These are phyloP conservation scores for Aspergillus sp. DNA, from an alignment of 2,329 filamentous ascomycete genomes.

Conservation along the genomic window DNA sequence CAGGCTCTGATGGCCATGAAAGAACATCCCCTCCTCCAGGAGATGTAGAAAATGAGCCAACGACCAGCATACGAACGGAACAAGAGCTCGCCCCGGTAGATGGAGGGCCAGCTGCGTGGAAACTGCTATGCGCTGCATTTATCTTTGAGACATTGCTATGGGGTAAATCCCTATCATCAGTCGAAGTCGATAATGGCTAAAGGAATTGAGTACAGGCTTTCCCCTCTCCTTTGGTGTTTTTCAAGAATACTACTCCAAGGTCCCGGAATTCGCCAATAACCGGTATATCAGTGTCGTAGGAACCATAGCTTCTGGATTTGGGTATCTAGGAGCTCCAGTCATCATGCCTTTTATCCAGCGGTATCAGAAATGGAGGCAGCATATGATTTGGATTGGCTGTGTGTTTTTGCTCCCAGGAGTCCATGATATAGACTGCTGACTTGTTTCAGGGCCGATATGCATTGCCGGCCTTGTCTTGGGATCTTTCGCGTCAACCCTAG, in stretches of 20 bases:
- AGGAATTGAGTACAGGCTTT: conserved; percentile 22
- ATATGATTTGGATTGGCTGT: conserved; percentile 11
- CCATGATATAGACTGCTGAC: background rate
- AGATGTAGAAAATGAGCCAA: background rate
- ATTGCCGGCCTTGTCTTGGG: conserved; percentile 1
- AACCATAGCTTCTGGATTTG: conserved; percentile 22
- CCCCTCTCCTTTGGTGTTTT: conserved; percentile 35
- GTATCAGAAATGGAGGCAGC: background rate
- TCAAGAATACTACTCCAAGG: conserved; percentile 25
- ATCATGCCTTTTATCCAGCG: conserved; percentile 4
- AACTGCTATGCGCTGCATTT: conserved; percentile 9
- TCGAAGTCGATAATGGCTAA: background rate
- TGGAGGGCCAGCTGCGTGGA: conserved; percentile 6
- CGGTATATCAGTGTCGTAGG: conserved; percentile 30
- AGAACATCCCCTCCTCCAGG: background rate
- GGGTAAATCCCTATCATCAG: background rate
- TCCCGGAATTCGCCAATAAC: conserved; percentile 23
- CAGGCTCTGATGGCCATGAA: background rate
- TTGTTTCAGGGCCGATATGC: background rate
- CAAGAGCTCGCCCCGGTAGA: background rate
- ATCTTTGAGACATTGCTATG: conserved; percentile 15
- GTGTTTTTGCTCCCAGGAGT: background rate
- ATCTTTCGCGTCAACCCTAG: conserved; percentile 31
- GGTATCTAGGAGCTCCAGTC: conserved; percentile 14
- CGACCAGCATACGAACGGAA: background rate